A percentile compares a stretch with the other conserved stretches of the same genome.
Conservation (phyloP, 768 basidiomycete species). For the Lentinula edodes region DNA sequence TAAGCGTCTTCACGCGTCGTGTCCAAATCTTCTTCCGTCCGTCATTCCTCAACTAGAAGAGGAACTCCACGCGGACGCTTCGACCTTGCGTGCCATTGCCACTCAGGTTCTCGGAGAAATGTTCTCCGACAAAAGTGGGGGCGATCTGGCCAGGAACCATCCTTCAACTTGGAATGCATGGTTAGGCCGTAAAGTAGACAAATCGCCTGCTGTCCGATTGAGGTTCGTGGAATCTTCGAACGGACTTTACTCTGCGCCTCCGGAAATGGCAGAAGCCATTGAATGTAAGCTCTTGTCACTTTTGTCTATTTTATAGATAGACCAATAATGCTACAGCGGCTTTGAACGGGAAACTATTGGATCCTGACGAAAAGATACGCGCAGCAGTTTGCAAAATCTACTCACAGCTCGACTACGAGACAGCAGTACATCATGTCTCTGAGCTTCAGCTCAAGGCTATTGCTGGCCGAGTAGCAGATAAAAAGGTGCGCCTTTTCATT, state of each 20-base stretch:
- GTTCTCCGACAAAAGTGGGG: constrained; percentile 73
- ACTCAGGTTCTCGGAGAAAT: constrained; percentile 87
- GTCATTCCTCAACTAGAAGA: constrained; percentile 93
- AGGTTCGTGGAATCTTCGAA: constrained; percentile 71
- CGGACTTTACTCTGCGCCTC: constrained; percentile 55
- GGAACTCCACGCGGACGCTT: constrained; percentile 74
- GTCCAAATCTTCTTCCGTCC: constrained; percentile 77
- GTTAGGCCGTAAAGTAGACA: constrained; percentile 77
- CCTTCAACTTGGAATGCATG: constrained; percentile 83
- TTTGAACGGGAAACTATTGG: constrained; percentile 60
- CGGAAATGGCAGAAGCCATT: constrained; percentile 62
- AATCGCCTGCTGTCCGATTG: constrained; percentile 60
- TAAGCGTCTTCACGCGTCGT: constrained; percentile 72
- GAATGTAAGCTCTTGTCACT: constrained; percentile 50
- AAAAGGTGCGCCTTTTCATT: constrained; percentile 52
- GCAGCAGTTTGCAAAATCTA: constrained; percentile 80
- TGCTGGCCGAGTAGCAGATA: constrained; percentile 73
- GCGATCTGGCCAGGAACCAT: constrained; percentile 75
- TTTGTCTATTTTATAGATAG: background rate
- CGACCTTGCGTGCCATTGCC: constrained; percentile 69
- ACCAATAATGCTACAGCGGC: constrained; percentile 34
- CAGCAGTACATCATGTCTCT: constrained; percentile 75
- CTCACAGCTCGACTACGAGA: constrained; percentile 85
- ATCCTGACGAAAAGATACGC: constrained; percentile 90
- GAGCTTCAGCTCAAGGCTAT: constrained; percentile 55